Evolutionary conservation across 2,329 filamentous ascomycete genomes (phyloP), one percentile per base, ranked within the genome.

Genomic region (Colletotrichum tabaci): DNA sequence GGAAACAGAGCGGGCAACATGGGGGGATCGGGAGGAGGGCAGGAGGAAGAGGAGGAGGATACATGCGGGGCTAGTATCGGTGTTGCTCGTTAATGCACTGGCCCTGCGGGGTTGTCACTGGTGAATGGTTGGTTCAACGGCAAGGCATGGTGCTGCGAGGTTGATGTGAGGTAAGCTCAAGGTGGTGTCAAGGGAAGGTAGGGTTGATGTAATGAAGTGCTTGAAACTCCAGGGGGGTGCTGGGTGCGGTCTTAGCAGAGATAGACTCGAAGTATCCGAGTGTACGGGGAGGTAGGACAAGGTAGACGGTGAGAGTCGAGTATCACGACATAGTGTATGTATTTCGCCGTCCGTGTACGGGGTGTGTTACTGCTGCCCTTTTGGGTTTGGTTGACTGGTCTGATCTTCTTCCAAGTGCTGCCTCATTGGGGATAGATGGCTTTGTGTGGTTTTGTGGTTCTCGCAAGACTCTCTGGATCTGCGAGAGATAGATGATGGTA

Each of bases 301-400:
- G 18, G 42, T 46, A 21, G 64, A 53, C 9, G 9, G 42, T 26
- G 62, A n/a, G 2, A 8, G 8, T 23, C 38, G 12, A 57, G 55
- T 42, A 57, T 16, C 12, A 38, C 35, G n/a, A 70, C 56, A 66
- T 64, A 63, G 53, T 64, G 9, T 38, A 42, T 49, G 65, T 64
- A 61, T 56, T 30, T 30, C 26, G 30, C n/a, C 16, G 49, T 67
- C n/a, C 16, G 42, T 64, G 58, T 26, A 12, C 42, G 18, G 46
- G 53, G 21, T 21, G 42, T 55, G 63, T 61, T 55, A 53, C 23
- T 55, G 44, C 40, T 55, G 23, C 23, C 23, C 35, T 21, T 12
- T 64, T 7, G n/a, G 40, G 26, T 13, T 44, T 40, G 47, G 60
- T 6, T 23, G 6, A 16, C 40, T 63, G 18, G n/a, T 44, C 35